Evolutionary conservation across 108 stramenopile species (phyloP), one percentile per base, ranked within the genome.

Genomic region (Conticribra weissflogii): DNA sequence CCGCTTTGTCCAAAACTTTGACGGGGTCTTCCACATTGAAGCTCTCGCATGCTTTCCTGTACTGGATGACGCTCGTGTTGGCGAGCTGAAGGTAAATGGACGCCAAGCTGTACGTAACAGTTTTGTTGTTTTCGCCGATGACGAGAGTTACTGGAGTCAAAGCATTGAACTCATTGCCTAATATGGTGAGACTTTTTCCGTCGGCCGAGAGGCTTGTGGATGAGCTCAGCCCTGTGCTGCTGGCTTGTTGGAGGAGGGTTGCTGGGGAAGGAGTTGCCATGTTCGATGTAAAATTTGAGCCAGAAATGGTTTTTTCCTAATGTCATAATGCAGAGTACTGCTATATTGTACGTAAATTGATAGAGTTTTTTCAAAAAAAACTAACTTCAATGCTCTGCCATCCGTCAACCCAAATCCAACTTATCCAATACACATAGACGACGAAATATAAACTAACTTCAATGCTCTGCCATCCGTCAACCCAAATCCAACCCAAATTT

Each of bases 11-110:
- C 47, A 75, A 59, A 22, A 88, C 80, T 54, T 90, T 91, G 62
- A 94, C 87, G 0, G 83, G 80, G 73, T 91, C 93, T 19, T 62
- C 68, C 4, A 91, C 90, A 7, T 81, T 63, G 59, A 86, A 68
- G 21, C 73, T 57, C 48, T 88, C 88, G 72, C 93, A 94, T 1
- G 88, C 90, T 46, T 84, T 78, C 59, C 90, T 78, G 61, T 94
- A 94, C 9, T 63, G 68, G 62, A 88, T 24, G n/a, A 91, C 65
- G 76, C 69, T 55, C 0, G 89, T 83, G 64, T 90, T 68, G 24
- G 83, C 8, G 33, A 89, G 69, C 71, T 89, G 88, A 62, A 93
- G 63, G 58, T 79, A 93, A 5, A 93, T 73, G 17, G 86, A 86
- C 1, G 85, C 92, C 49, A 89, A n/a, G 30, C 83, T 76, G 70